These are phyloP conservation scores for Cutaneotrichosporon sp. DNA, from an alignment of 1,284 basidiomycete species.

Conservation along the genomic window DNA sequence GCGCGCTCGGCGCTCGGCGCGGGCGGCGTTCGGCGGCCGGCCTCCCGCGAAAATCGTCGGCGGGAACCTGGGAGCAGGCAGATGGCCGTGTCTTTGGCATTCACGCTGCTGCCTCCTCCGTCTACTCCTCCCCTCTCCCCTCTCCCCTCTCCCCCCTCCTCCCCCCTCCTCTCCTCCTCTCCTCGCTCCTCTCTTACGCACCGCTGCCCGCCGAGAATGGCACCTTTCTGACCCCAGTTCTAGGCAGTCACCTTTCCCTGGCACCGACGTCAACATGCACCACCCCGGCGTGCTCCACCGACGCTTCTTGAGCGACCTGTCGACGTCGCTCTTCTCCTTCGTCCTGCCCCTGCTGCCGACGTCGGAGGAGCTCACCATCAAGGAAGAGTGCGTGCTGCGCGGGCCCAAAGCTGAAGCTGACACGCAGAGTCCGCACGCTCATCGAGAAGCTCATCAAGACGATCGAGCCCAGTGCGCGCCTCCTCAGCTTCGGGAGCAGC, in stretches of 20 bases:
- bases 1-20: no score
- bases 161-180: neutral
- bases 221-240: no score
- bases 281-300: conserved; percentile 48
- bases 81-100: no score
- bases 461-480: conserved; percentile 85
- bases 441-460: conserved; percentile 92
- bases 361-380: conserved; percentile 83
- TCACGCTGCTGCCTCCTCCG: no score
- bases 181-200: no score
- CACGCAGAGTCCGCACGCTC: conserved; percentile 71
- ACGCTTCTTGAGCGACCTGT: conserved; percentile 54
- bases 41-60: no score
- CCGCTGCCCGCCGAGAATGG: neutral
- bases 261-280: conserved; percentile 40
- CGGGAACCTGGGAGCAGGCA: no score
- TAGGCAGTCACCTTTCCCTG: neutral
- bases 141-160: no score
- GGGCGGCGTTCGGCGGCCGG: no score
- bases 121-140: no score
- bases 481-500: conserved; percentile 93
- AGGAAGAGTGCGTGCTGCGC: conserved; percentile 81
- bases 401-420: no score
- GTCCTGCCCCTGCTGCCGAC: conserved; percentile 87
- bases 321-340: conserved; percentile 58